A percentile compares a stretch with the other conserved stretches of the same genome.
phyloP scores from a whole-genome alignment of 2,329 filamentous ascomycete species.

The Xylariaceae sp. region DNA sequence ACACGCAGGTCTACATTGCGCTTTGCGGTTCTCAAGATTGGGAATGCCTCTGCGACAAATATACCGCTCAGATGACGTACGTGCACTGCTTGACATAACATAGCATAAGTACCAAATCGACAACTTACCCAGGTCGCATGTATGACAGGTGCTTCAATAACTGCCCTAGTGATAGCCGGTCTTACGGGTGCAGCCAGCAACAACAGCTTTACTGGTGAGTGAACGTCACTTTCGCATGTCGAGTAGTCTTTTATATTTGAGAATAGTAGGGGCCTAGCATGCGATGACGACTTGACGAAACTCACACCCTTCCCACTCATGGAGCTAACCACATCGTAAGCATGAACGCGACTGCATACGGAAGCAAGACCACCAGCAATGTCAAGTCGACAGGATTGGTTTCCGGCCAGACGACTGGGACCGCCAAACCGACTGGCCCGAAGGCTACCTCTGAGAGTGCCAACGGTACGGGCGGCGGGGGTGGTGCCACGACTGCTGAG shows the following conservation, averaged over 20 bases:
- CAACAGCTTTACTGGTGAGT: constrained; percentile 30
- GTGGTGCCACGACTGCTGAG: too few relatives aligned
- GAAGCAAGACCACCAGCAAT: not conserved
- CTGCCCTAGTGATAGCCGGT: constrained; percentile 43
- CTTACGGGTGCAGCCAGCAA: constrained; percentile 18
- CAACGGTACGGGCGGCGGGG: too few relatives aligned
- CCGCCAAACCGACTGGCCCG: not conserved
- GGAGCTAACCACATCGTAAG: not conserved
- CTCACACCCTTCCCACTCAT: not conserved
- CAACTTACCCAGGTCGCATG: not conserved
- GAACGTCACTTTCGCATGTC: too few relatives aligned
- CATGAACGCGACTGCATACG: constrained; percentile 1
- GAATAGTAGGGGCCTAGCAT: too few relatives aligned
- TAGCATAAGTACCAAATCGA: not conserved
- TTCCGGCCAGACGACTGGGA: not conserved
- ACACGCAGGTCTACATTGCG: constrained; percentile 32
- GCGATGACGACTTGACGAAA: not conserved
- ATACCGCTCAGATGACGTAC: constrained; percentile 48
- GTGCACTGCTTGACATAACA: constrained; percentile 11
- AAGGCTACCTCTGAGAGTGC: too few relatives aligned
- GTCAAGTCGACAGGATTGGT: not conserved
- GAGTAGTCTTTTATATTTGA: too few relatives aligned
- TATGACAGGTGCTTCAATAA: not conserved
- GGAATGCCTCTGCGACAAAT: constrained; percentile 53
- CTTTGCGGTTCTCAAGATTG: constrained; percentile 33